Evolutionary conservation across 2,329 filamentous ascomycete species (phyloP).

Genomic region (Leptographium lundbergii): DNA sequence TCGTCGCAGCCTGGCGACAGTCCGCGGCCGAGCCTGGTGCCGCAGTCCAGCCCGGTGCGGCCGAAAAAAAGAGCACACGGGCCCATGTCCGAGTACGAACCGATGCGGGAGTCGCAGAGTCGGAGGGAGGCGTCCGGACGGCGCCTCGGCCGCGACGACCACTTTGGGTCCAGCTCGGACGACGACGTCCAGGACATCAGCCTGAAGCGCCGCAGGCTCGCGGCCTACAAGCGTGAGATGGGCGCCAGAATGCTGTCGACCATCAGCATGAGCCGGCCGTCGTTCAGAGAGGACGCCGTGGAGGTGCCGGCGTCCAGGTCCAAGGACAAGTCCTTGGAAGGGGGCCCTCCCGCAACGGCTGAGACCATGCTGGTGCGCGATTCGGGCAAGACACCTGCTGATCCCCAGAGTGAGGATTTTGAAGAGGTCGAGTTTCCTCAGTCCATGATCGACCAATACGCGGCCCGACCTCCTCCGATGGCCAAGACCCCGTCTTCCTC

Average conservation of each 20-base stretch:
- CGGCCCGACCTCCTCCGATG: background rate
- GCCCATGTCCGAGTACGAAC: slow-evolving; percentile 31
- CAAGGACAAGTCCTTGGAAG: background rate
- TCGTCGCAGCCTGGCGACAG: slow-evolving; percentile 4
- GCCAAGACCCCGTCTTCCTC: slow-evolving; percentile 6
- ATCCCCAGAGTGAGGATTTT: background rate
- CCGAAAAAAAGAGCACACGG: slow-evolving; percentile 8
- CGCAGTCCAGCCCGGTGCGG: slow-evolving; percentile 3
- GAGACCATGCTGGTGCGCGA: background rate
- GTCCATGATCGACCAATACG: slow-evolving; percentile 6
- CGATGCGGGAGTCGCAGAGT: slow-evolving; percentile 33
- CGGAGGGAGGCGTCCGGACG: slow-evolving; percentile 15
- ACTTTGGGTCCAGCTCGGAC: slow-evolving; percentile 11
- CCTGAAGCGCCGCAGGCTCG: slow-evolving; percentile 22
- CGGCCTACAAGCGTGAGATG: slow-evolving; percentile 24
- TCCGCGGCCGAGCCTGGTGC: background rate
- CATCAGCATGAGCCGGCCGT: slow-evolving; percentile 23
- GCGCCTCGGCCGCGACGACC: slow-evolving; percentile 2
- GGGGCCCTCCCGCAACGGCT: background rate
- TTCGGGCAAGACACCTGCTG: background rate
- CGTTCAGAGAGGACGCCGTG: slow-evolving; percentile 21
- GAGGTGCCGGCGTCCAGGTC: slow-evolving; percentile 17
- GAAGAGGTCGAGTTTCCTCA: slow-evolving; percentile 5
- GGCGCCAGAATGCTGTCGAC: slow-evolving; percentile 27
- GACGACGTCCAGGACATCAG: slow-evolving; percentile 22